These are phyloP conservation scores for Ramularia endophylla DNA, from an alignment of 2,329 filamentous ascomycete species.

Conservation along the genomic window DNA sequence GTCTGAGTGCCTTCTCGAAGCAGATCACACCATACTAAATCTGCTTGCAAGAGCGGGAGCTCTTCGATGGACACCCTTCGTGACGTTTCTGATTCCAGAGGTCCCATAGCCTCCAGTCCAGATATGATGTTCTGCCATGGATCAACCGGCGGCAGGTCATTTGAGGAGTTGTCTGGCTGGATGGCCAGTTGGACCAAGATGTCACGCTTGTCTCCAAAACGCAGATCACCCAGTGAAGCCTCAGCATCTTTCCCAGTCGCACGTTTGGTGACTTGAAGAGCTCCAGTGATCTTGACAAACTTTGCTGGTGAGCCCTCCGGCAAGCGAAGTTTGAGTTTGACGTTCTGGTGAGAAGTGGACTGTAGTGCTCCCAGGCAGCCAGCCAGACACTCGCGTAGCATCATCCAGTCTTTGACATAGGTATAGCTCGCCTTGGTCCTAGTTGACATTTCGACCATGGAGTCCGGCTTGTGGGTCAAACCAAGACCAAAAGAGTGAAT, in stretches of 20 bases:
- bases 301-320: conserved; percentile 96
- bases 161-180: conserved; percentile 71
- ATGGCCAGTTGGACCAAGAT: conserved; percentile 93
- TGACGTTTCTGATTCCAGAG: conserved; percentile 79
- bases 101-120: conserved; percentile 83
- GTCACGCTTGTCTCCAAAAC: conserved; percentile 93
- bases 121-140: conserved; percentile 98
- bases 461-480: conserved; percentile 96
- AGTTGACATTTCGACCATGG: conserved; percentile 95
- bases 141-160: conserved; percentile 84
- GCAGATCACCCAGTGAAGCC: conserved; percentile 81
- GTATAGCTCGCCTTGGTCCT: conserved; percentile 95
- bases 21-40: conserved; percentile 89
- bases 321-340: conserved; percentile 87
- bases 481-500: conserved; percentile 97
- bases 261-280: conserved; percentile 91
- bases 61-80: conserved; percentile 84
- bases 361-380: conserved; percentile 90
- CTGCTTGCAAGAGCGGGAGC: conserved; percentile 88
- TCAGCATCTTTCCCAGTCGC: conserved; percentile 93
- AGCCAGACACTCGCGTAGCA: conserved; percentile 92
- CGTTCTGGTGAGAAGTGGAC: conserved; percentile 95
- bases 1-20: conserved; percentile 79
- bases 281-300: conserved; percentile 97
- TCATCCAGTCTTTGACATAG: conserved; percentile 99